Evolutionary conservation across 2,329 filamentous ascomycete species (phyloP), one percentile per base, ranked within the genome.

Genomic region (Ophiostoma himal-ulmi): DNA sequence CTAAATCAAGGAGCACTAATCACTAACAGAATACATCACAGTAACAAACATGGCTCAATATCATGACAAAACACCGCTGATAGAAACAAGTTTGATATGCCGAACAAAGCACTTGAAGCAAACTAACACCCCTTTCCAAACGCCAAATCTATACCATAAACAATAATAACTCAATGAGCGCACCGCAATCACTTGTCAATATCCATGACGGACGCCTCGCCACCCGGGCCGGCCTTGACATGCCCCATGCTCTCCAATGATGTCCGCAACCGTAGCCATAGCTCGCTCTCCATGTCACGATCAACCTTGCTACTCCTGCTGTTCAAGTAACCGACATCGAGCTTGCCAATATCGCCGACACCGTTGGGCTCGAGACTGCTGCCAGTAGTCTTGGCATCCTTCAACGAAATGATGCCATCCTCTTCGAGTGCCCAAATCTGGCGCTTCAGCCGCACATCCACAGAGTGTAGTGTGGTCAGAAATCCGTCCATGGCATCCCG

Each of bases 301-400:
- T 92, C 92, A 30, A 96, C 91, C 73, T 90, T 90, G 73, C 91
- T 90, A 72, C 91, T 92, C 71, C 92, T 86, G 76, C 92, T 94
- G 77, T 97, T 98, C 75, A 98, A 80, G 87, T 91, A 94, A 41
- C 94, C 94, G 17, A 96, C 89, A 77, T 97, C 94, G 69, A 97
- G 82, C 37, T 81, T 82, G 11, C 85, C 86, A 44, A 88, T 85
- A 75, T 82, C 83, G 30, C 83, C 86, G 70, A 82, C 80, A 54
- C 84, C 86, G 64, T 86, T 81, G 54, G 88, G 83, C 77, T 87
- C 81, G 74, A 87, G 74, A 17, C 26, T 26, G 66, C 66, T 54
- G 44, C 66, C 66, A 5, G 44, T 54, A 8, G 36, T 34, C 67
- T 68, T 70, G 0, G 82, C 65, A 75, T 76, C 77, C 65, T 76